Base-by-base conservation (phyloP, 306 rosid genomes). In the Lotus japonicus region DNA sequence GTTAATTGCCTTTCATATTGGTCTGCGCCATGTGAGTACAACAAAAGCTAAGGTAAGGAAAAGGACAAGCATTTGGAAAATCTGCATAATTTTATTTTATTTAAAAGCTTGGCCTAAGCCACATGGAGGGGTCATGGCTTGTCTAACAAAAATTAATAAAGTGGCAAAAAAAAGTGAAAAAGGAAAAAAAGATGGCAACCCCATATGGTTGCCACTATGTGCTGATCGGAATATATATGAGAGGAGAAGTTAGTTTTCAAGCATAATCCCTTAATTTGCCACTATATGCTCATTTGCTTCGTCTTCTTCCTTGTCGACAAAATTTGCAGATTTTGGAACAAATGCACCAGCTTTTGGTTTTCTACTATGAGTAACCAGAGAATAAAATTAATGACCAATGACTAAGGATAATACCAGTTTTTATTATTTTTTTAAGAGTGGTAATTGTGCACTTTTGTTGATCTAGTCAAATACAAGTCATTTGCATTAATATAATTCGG, bases 111-210 rank as follows among this genome's bases (percentile, higher is more conserved):
- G 41, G 57, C 76, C 73, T 63, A 73, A 76, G 35, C 82, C 92
- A 89, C 92, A 85, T 89, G 92, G 92, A 89, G 87, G 92, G 92
- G 92, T 81, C 90, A 79, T 71, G 66, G 51, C 54, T 76, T 89
- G 86, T 72, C 86, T 82, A 80, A 83, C 80, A 87, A 75, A 80
- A 58, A 63, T 11, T 68, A 75, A 83, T 74, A 83, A 81, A 73
- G 77, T 16, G 16, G 21, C 39, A 65, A 78, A 78, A 78, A 78
- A 48, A 45, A 64, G 2, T 21, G 64, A 71, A 77, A 71, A 70
- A 63, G 68, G 64, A 77, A 73, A 61, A 64, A 31, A 31, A 69
- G 78, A 76, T 80, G 56, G 85, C 63, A 75, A 65, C 39, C 64
- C 72, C 77, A 78, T 79, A 79, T 86, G 88, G 70, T 66, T 45